These are phyloP conservation scores for Periconia digitata DNA, from an alignment of 2,329 filamentous ascomycete species.

Conservation along the genomic window DNA sequence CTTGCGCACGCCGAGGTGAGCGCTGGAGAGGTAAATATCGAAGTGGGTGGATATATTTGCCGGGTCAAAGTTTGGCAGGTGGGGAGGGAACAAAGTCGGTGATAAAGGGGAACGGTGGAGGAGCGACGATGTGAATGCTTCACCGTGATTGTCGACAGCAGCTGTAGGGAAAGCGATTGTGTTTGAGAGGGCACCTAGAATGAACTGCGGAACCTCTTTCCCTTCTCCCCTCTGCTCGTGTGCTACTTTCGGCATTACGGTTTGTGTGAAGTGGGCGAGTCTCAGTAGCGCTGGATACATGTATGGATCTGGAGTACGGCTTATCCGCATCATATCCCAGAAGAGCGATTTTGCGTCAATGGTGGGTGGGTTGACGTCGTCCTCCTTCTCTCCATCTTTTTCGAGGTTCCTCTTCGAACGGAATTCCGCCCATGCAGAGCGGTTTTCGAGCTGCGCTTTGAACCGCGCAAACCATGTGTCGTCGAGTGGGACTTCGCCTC, in stretches of 20 bases:
- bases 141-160: conserved; percentile 64
- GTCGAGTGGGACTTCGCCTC: conserved; percentile 77
- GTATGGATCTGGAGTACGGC: conserved; percentile 74
- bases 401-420: conserved; percentile 31
- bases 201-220: conserved; percentile 45
- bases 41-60: conserved; percentile 67
- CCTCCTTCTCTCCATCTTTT: conserved; percentile 26
- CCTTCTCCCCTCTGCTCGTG: conserved; percentile 41
- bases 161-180: conserved; percentile 81
- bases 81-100: conserved; percentile 6
- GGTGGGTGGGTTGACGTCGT: conserved; percentile 62
- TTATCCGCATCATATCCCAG: conserved; percentile 84
- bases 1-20: conserved; percentile 85
- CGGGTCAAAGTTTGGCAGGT: conserved; percentile 25
- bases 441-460: conserved; percentile 69
- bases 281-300: conserved; percentile 81
- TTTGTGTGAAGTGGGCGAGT: conserved; percentile 48
- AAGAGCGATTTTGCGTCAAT: conserved; percentile 81
- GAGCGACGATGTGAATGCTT: conserved; percentile 41
- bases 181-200: conserved; percentile 81
- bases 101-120: conserved; percentile 12
- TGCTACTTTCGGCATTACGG: neutral
- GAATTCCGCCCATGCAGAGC: conserved; percentile 68
- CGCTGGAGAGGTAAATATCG: conserved; percentile 84
- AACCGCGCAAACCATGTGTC: conserved; percentile 75